Evolutionary conservation across 345 rosid genomes (phyloP).

Genomic region (Trapa bicornis): DNA sequence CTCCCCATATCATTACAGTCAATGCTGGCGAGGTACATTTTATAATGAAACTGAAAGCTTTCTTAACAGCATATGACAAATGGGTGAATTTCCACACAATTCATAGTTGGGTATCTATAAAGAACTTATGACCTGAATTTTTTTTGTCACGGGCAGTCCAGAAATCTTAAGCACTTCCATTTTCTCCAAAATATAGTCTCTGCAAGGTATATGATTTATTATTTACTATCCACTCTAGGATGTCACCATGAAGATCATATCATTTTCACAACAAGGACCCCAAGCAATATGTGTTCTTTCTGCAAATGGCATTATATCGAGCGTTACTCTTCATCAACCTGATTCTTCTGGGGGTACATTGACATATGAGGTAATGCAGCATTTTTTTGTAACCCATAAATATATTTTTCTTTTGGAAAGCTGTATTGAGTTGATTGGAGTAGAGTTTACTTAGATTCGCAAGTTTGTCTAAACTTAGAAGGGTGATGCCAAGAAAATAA

Average conservation of each 20-base stretch:
- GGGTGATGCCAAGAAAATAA: not conserved
- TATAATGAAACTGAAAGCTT: not conserved
- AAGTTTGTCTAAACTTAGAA: not conserved
- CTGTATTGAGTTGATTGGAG: not conserved
- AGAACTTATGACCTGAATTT: not conserved
- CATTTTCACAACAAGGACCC: slow-evolving; percentile 99
- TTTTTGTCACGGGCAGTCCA: not conserved
- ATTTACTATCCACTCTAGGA: slow-evolving; percentile 41
- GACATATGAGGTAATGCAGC: slow-evolving; percentile 67
- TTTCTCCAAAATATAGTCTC: not conserved
- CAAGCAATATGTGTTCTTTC: slow-evolving; percentile 82
- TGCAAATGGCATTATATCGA: slow-evolving; percentile 90
- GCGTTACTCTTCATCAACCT: slow-evolving; percentile 88
- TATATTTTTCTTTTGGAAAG: not conserved
- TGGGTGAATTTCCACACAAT: not conserved
- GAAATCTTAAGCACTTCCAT: not conserved
- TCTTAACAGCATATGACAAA: not conserved
- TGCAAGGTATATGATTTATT: not conserved
- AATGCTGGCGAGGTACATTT: slow-evolving; percentile 80
- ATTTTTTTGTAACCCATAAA: not conserved
- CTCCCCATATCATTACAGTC: slow-evolving; percentile 83
- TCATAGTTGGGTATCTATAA: not conserved
- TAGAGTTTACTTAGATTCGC: not conserved
- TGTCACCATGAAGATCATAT: slow-evolving; percentile 87
- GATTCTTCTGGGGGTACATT: slow-evolving; percentile 98